These are phyloP conservation scores for Arabidopsis arenosa DNA, from an alignment of 345 rosid genomes.

Conservation along the genomic window DNA sequence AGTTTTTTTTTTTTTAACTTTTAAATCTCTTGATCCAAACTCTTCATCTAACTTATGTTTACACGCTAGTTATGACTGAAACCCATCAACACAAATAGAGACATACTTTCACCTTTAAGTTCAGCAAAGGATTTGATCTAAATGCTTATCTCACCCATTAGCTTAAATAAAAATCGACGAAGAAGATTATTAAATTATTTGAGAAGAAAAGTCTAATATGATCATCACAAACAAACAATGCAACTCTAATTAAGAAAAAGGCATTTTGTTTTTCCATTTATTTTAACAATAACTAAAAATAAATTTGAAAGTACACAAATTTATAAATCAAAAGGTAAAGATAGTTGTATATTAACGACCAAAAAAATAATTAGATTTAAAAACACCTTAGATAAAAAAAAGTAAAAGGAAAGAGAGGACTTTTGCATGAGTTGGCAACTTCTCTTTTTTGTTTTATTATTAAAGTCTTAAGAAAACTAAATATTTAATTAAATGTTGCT, in stretches of 20 bases:
- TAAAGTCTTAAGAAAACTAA: slow-evolving; percentile 23
- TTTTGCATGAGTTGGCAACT: slow-evolving; percentile 47
- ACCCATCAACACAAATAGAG: background rate
- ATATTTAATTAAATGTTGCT: slow-evolving; percentile 35
- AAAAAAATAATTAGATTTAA: slow-evolving; percentile 20
- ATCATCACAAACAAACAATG: slow-evolving; percentile 4
- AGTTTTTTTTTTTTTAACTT: background rate
- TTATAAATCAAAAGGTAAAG: background rate
- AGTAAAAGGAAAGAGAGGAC: slow-evolving; percentile 44
- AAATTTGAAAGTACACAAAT: background rate
- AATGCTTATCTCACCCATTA: slow-evolving; percentile 28
- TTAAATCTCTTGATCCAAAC: slow-evolving; percentile 19
- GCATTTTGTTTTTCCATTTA: background rate
- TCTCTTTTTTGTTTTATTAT: slow-evolving; percentile 33
- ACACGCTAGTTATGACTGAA: slow-evolving; percentile 5
- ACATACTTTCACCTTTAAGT: background rate
- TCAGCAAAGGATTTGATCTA: slow-evolving; percentile 6
- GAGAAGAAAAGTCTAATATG: slow-evolving; percentile 4
- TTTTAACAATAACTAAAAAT: background rate
- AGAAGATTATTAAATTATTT: background rate
- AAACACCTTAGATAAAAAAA: slow-evolving; percentile 32
- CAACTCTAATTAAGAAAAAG: slow-evolving; percentile 1
- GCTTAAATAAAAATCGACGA: slow-evolving; percentile 8
- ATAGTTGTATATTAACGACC: background rate
- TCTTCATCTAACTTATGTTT: background rate